These are phyloP conservation scores for Pichia scutulata DNA, from an alignment of 805 yeast genomes.

Conservation along the genomic window DNA sequence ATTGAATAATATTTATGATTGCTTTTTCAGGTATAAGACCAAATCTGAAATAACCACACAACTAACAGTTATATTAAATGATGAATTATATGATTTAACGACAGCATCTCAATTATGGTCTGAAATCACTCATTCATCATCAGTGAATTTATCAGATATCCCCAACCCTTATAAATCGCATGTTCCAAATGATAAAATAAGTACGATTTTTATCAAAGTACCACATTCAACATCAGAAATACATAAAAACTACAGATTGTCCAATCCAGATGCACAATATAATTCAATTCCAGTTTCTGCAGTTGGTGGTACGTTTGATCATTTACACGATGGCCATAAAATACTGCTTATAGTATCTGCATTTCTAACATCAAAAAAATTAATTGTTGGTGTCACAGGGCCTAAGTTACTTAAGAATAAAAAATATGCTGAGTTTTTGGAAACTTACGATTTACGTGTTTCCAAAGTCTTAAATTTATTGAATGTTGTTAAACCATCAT, in stretches of 20 bases:
- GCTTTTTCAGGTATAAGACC: neutral
- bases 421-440: conserved; percentile 58
- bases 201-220: neutral
- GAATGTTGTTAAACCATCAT: conserved; percentile 35
- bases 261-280: neutral
- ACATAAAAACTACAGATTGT: neutral
- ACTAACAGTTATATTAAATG: conserved; percentile 1
- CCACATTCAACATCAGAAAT: neutral
- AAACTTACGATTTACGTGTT: conserved; percentile 48
- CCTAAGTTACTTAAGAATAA: conserved; percentile 65
- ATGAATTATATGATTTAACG: neutral
- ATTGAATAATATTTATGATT: conserved; percentile 2
- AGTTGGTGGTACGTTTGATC: conserved; percentile 97
- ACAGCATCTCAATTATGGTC: conserved; percentile 3
- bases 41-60: neutral
- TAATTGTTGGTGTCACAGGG: conserved; percentile 84
- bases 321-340: conserved; percentile 92
- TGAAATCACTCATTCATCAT: neutral
- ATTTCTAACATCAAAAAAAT: conserved; percentile 43
- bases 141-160: neutral
- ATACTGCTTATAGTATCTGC: conserved; percentile 68
- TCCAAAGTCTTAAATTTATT: conserved; percentile 43
- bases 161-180: neutral
- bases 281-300: conserved; percentile 32
- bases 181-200: neutral